A percentile compares a stretch with the other conserved stretches of the same genome.
These are phyloP conservation scores for Entomortierella lignicola DNA, from an alignment of 192 early-diverging fungal genomes.

Conservation along the genomic window DNA sequence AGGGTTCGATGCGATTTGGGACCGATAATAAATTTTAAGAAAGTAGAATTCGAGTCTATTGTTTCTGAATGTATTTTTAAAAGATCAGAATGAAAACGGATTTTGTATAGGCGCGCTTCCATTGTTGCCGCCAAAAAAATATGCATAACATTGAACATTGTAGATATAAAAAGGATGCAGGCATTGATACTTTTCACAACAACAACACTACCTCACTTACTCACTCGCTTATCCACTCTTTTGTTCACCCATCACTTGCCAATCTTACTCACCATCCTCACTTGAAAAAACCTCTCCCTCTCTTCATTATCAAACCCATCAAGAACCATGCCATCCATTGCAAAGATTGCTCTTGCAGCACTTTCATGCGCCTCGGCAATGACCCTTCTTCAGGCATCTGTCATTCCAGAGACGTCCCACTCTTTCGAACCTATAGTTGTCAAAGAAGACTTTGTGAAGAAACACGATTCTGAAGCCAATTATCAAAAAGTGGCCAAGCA, in stretches of 20 bases:
- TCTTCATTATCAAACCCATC: neutral
- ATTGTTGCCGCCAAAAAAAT: too few species aligned
- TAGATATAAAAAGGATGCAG: too few species aligned
- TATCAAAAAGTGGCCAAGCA: neutral
- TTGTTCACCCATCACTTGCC: too few species aligned
- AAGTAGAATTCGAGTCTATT: too few species aligned
- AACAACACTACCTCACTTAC: neutral
- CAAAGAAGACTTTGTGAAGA: neutral
- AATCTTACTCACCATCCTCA: too few species aligned
- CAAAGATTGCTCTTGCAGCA: neutral
- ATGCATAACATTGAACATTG: too few species aligned
- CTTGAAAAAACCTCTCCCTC: too few species aligned
- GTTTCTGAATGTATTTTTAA: too few species aligned
- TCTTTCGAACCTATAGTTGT: neutral
- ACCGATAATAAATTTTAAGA: too few species aligned
- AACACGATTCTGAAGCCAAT: neutral
- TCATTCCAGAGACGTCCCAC: neutral
- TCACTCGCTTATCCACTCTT: neutral
- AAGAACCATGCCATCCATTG: neutral
- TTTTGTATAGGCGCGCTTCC: too few species aligned
- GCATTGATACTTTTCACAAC: neutral
- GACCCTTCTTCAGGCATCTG: neutral
- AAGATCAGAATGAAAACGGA: too few species aligned
- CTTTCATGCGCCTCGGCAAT: neutral
- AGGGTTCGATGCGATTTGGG: too few species aligned